Evolutionary conservation across 2,329 filamentous ascomycete species (phyloP).

Genomic region (Purpureocillium takamizusanense): DNA sequence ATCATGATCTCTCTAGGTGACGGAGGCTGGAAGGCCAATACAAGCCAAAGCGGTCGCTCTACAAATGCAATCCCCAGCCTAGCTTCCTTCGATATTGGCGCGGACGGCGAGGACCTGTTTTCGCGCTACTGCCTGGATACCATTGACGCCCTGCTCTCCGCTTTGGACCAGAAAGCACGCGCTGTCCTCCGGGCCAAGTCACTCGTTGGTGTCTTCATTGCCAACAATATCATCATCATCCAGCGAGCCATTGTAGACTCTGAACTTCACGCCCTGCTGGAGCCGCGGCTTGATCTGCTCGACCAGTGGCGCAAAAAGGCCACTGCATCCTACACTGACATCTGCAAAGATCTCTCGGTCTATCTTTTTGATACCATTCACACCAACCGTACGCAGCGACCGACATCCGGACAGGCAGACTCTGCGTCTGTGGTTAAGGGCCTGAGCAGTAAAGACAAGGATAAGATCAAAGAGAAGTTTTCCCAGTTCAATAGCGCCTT

Average conservation of each 20-base stretch:
- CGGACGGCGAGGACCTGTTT: conserved; percentile 81
- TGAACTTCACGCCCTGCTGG: conserved; percentile 65
- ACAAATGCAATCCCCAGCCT: conserved; percentile 61
- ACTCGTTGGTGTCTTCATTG: conserved; percentile 78
- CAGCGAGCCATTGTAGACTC: conserved; percentile 78
- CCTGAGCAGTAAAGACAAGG: conserved; percentile 82
- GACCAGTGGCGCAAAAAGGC: conserved; percentile 86
- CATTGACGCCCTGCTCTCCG: conserved; percentile 68
- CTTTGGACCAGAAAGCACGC: conserved; percentile 67
- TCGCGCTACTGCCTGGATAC: conserved; percentile 85
- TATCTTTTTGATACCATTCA: conserved; percentile 87
- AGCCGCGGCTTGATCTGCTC: conserved; percentile 55
- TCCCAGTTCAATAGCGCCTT: conserved; percentile 83
- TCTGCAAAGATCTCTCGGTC: conserved; percentile 80
- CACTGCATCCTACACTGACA: conserved; percentile 69
- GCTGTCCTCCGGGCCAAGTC: conserved; percentile 67
- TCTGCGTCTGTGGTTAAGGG: conserved; percentile 77
- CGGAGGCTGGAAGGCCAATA: conserved; percentile 68
- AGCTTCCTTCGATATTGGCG: conserved; percentile 76
- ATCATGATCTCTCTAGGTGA: conserved; percentile 90
- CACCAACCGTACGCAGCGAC: conserved; percentile 67
- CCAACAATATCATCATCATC: conserved; percentile 77
- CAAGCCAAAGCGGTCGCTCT: conserved; percentile 41
- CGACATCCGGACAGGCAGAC: conserved; percentile 68
- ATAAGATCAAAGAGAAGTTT: conserved; percentile 95